Conservation (phyloP, 2,329 filamentous ascomycete species). For the Xylariales sp. region DNA sequence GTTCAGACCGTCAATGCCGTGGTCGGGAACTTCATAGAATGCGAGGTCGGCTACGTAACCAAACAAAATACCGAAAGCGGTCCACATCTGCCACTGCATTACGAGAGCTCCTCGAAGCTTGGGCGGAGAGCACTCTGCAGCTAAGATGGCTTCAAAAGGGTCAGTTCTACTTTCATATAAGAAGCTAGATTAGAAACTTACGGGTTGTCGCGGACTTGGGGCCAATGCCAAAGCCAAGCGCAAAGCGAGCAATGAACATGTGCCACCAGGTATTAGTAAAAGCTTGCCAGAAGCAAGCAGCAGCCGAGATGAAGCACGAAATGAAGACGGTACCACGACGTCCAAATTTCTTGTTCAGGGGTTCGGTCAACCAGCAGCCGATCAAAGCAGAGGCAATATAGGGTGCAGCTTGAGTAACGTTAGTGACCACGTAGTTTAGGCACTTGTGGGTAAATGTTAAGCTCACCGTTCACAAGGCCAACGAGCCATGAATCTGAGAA, state of each 20-base stretch:
- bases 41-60: constrained; percentile 71
- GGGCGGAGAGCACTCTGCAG: constrained; percentile 74
- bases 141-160: constrained; percentile 66
- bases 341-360: constrained; percentile 76
- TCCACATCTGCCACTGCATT: constrained; percentile 77
- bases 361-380: constrained; percentile 79
- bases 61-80: constrained; percentile 65
- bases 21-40: constrained; percentile 68
- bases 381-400: constrained; percentile 75
- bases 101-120: constrained; percentile 74
- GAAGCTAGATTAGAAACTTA: constrained; percentile 32
- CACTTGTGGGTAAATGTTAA: neutral
- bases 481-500: constrained; percentile 64
- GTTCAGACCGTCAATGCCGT: constrained; percentile 66
- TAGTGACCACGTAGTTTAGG: neutral
- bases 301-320: constrained; percentile 70
- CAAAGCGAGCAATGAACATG: constrained; percentile 77
- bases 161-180: neutral
- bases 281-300: constrained; percentile 64
- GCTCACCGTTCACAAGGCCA: constrained; percentile 67
- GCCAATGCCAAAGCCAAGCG: constrained; percentile 76
- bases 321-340: constrained; percentile 78
- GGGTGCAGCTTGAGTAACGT: constrained; percentile 55
- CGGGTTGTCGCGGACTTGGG: constrained; percentile 75
- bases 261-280: constrained; percentile 68